Base-by-base conservation (phyloP, 176 grass and related monocot species). In the Carex kokanica region DNA sequence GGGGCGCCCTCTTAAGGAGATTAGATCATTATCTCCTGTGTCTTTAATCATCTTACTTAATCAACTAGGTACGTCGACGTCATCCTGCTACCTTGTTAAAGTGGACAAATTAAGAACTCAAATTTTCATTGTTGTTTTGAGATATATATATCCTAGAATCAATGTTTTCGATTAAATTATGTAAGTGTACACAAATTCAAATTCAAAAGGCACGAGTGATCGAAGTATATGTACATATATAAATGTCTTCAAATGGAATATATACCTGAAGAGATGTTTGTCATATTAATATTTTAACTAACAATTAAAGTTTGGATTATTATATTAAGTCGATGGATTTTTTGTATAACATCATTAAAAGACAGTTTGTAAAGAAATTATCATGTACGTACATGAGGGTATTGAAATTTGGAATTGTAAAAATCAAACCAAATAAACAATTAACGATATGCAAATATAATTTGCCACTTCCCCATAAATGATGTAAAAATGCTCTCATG, bases 11-110 rank as follows among this genome's bases (percentile, higher is more conserved):
- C 78, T 63, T 14, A 9, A 12, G 45, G 78, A 60, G 59, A 47
- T 31, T 47, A 21, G 38, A 81, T 81, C 78, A 81, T 45, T 61
- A 14, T 81, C 78, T 81, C 57, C 29, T 81, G 31, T 4, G 24
- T 81, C 31, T 81, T 81, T 81, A 61, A 81, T 58, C 78, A 81
- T 81, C 59, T 81, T 81, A 58, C 31, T 78, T 58, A 58, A 58
- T 79, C 7, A 56, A 81, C 40, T 47, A 38, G 55, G 7, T n/a
- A n/a, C n/a, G n/a, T 8, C 7, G 16, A 18, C 45, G 17, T 16
- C 56, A 81, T 63, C 27, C n/a, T 81, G 32, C 14, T 59, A 40
- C 57, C 17, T 25, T 40, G 15, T 45, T 62, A 45, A 62, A 21
- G 59, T 32, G 58, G 29, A 56, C 12, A 31, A 34, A 38, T 38